Conservation (phyloP, 2,329 filamentous ascomycete genomes). For the Periglandula ipomoeae region DNA sequence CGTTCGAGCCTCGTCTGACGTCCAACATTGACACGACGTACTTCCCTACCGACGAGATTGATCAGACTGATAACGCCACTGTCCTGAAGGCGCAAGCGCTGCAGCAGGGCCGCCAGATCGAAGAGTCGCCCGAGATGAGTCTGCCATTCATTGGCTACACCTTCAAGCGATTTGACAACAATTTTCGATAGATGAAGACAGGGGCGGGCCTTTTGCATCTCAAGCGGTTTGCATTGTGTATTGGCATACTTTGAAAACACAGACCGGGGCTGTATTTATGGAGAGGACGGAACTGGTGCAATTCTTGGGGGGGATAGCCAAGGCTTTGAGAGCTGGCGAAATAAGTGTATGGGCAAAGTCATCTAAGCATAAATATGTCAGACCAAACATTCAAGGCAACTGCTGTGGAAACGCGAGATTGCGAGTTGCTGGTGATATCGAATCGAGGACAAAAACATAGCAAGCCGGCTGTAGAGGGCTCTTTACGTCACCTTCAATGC, state of each 20-base stretch:
- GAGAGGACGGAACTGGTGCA: background rate
- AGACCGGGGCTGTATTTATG: background rate
- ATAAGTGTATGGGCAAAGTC: background rate
- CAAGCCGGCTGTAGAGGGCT: no score
- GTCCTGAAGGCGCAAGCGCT: conserved; percentile 76
- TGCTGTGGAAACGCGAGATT: background rate
- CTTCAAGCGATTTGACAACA: conserved; percentile 89
- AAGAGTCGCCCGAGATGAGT: conserved; percentile 88
- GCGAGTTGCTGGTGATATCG: background rate
- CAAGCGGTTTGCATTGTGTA: background rate
- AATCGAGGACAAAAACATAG: no score
- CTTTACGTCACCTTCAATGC: no score
- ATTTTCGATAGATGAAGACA: conserved; percentile 41
- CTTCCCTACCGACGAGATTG: conserved; percentile 98
- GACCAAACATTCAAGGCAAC: background rate
- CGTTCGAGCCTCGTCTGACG: conserved; percentile 88
- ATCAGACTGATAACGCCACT: conserved; percentile 89
- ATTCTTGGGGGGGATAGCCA: background rate
- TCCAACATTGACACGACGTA: conserved; percentile 96
- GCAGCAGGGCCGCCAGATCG: conserved; percentile 53
- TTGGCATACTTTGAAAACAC: background rate
- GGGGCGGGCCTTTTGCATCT: background rate
- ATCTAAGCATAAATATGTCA: background rate
- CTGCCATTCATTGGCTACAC: conserved; percentile 62
- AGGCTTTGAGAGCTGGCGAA: background rate